These are phyloP conservation scores for Telopea speciosissima DNA, from an alignment of 177 flowering plant genomes.

Conservation along the genomic window DNA sequence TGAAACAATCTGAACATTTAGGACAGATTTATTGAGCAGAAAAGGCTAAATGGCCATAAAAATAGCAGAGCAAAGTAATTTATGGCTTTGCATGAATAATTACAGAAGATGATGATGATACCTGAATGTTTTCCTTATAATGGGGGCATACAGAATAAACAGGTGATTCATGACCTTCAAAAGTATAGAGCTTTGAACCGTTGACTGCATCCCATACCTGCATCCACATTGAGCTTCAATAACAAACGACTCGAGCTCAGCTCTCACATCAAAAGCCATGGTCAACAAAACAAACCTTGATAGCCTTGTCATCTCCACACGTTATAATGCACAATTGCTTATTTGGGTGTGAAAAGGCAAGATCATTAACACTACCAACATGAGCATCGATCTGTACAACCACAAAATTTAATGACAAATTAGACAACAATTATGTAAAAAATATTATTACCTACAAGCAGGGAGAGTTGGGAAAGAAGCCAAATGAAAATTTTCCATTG, in stretches of 20 bases:
- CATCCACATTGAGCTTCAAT: neutral
- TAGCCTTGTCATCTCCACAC: constrained; percentile 43
- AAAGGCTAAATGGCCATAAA: neutral
- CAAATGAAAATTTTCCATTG: neutral
- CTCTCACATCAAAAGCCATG: neutral
- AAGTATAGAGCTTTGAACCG: constrained; percentile 27
- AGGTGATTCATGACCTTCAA: constrained; percentile 58
- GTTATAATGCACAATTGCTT: constrained; percentile 28
- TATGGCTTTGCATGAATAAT: neutral
- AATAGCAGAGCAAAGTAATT: neutral
- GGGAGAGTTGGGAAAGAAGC: neutral
- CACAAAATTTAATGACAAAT: neutral
- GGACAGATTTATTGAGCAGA: neutral
- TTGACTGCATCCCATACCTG: constrained; percentile 49
- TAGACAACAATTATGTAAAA: neutral
- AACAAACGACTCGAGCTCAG: neutral
- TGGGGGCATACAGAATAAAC: constrained; percentile 49
- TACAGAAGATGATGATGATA: neutral
- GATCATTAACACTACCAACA: constrained; percentile 34
- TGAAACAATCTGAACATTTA: neutral
- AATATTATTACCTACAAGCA: neutral
- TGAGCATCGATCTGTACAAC: constrained; percentile 39
- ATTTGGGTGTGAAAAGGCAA: constrained; percentile 29
- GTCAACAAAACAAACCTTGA: constrained; percentile 26
- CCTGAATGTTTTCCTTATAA: constrained; percentile 20